Evolutionary conservation across 139 green algal genomes (phyloP).

Genomic region (Diplosphaera chodatii): DNA sequence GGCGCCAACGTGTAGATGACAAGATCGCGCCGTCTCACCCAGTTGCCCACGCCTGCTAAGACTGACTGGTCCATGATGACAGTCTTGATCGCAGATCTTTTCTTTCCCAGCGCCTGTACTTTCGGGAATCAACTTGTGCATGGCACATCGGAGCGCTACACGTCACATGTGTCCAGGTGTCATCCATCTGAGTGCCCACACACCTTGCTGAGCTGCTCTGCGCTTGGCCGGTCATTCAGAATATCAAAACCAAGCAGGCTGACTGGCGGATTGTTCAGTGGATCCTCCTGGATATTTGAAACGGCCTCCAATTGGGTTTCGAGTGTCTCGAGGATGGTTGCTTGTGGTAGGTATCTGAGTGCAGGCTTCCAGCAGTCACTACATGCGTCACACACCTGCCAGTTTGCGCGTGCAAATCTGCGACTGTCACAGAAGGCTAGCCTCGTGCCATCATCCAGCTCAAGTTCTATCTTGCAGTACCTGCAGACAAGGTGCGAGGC

Average conservation of each 20-base stretch:
- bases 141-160: too few species aligned
- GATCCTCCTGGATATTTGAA: conserved; percentile 23
- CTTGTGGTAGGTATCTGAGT: too few species aligned
- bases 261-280: conserved; percentile 35
- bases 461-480: conserved; percentile 43
- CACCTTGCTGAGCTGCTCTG: conserved; percentile 33
- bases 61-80: conserved; percentile 18
- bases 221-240: conserved; percentile 14
- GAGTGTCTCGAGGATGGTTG: too few species aligned
- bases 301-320: too few species aligned
- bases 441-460: conserved; percentile 44
- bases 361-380: too few species aligned
- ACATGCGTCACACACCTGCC: too few species aligned
- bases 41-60: conserved; percentile 79
- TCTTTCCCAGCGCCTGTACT: conserved; percentile 17
- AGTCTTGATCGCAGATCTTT: conserved; percentile 56
- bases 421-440: conserved; percentile 70
- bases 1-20: too few species aligned
- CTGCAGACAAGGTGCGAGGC: too few species aligned
- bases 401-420: conserved; percentile 50
- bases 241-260: conserved; percentile 5
- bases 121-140: too few species aligned
- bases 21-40: too few species aligned
- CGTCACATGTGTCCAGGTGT: too few species aligned
- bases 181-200: too few species aligned